Evolutionary conservation across 805 yeast genomes (phyloP), one percentile per base, ranked within the genome.

Genomic region (Starmerella stellata): DNA sequence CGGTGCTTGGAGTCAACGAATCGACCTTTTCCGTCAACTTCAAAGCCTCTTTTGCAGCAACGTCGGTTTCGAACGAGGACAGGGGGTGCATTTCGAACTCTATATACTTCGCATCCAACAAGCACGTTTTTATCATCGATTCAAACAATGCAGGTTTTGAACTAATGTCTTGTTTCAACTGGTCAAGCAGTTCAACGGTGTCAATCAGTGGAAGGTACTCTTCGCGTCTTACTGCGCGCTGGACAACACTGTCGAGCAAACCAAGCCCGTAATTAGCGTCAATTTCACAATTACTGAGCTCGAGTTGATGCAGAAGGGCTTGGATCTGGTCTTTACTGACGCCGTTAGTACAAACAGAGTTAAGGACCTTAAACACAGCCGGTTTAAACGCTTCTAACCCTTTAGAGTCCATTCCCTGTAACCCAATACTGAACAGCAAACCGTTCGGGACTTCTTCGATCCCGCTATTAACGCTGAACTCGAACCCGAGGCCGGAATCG

Each of bases 241-340:
- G 80, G n/a, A 80, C 69, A 7, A 90, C 45, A 1, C 81, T 68
- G 53, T 72, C 72, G 25, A 87, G 62, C 35, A 87, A 55, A 28
- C 74, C 74, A 63, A 90, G 61, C 9, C 98, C 98, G 61, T 82
- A 90, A 43, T 80, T 79, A 0, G 96, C 75, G 48, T 77, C 83
- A 45, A 83, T 92, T 48, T 82, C 85, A 49, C 81, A 81, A 54
- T 81, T 75, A 27, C 73, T 59, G 23, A 90, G 60, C 55, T 90
- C 98, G 27, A 83, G 59, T 55, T 85, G 96, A 56, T 83, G 92
- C 29, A 90, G 64, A 36, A 87, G 70, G 0, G 93, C 96, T 39
- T 78, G 75, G n/a, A 90, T 68, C 50, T 81, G 72, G 14, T 64
- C 53, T 15, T 62, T 60, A 8, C 73, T 68, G 49, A 78, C 70